Base-by-base conservation (phyloP, 78 protist species). In the Isochrysis galbana region DNA sequence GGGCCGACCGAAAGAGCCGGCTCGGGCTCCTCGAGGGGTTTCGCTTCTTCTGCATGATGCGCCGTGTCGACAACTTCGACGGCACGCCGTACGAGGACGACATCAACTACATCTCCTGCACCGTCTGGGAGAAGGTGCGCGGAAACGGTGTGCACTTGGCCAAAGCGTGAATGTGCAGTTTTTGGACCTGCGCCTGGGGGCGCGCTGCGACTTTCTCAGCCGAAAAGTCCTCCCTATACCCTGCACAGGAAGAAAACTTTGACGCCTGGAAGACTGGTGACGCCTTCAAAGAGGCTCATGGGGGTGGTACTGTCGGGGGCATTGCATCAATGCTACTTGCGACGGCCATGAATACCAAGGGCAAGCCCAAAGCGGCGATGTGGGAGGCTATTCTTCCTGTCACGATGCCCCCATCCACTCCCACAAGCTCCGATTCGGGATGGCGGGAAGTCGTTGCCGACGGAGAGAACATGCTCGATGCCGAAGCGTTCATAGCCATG, bases 201-300 rank as follows among this genome's bases (percentile, higher is more conserved):
- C n/a, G n/a, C n/a, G n/a, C n/a, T n/a, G n/a, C n/a, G n/a, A n/a
- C n/a, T n/a, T n/a, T n/a, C n/a, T n/a, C n/a, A n/a, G n/a, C n/a
- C n/a, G n/a, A n/a, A n/a, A n/a, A n/a, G n/a, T n/a, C n/a, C n/a
- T n/a, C n/a, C n/a, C n/a, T n/a, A n/a, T n/a, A n/a, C n/a, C n/a
- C n/a, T n/a, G n/a, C n/a, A n/a, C n/a, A n/a, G 5, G 3, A 19
- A 29, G 47, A 0, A 19, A n/a, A 2, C 23, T 77, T 77, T 11
- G n/a, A 77, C 86, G 47, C 47, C 48, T 77, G 86, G 86, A 39
- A 39, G 47, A 21, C 7, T 10, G 86, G 86, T n/a, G 86, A 77
- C 47, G 86, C 86, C 42, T 77, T 77, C 86, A 77, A 77, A 46
- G 86, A 77, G 86, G 86, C 86, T 44, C 86, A 77, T 46, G 86